Base-by-base conservation (phyloP, 805 yeast species). In the Saccharomycodes ludwigii region DNA sequence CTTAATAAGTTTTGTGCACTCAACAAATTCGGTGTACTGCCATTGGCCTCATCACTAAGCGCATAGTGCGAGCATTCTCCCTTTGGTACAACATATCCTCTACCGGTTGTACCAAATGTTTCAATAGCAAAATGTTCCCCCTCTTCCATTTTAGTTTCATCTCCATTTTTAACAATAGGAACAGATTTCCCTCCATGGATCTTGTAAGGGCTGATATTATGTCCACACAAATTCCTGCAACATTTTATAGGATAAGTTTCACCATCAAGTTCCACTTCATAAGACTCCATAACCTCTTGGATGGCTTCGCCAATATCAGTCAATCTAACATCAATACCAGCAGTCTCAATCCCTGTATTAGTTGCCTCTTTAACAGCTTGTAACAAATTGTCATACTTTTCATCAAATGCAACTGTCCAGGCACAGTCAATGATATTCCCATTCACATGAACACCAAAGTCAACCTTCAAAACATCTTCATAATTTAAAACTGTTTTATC, bases 121-220 rank as follows among this genome's bases (percentile, higher is more conserved):
- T 91, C 99, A 50, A 91, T 88, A 38, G 99, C 99, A 65, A 83
- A 88, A 2, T 84, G 77, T 57, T 91, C 98, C 40, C 95, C 95
- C 63, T 91, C 99, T 56, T 91, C 99, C 95, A 91, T 88, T 67
- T 88, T 88, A 8, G 97, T 91, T 56, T 71, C 71, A 54, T 91
- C 98, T 6, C 85, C 88, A 47, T 82, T 82, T 47, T 86, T 79
- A 21, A 91, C 94, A 47, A 91, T 91, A 12, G 99, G 99, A 29
- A 91, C 97, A 17, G 93, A 76, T 56, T 91, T 91, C 40, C 95
- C 96, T 25, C 86, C 91, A 56, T 91, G 99, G 48, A 91, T 91
- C 32, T 63, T 66, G 58, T 66, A 86, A 34, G 77, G 86, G 17
- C 71, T 76, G 47, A 91, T 91, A 50, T 76, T 86, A 61, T 91